Percentiles rank a stretch among this genome's conserved stretches.
phyloP scores from a whole-genome alignment of 306 rosid genomes.

The Prunus davidiana region DNA sequence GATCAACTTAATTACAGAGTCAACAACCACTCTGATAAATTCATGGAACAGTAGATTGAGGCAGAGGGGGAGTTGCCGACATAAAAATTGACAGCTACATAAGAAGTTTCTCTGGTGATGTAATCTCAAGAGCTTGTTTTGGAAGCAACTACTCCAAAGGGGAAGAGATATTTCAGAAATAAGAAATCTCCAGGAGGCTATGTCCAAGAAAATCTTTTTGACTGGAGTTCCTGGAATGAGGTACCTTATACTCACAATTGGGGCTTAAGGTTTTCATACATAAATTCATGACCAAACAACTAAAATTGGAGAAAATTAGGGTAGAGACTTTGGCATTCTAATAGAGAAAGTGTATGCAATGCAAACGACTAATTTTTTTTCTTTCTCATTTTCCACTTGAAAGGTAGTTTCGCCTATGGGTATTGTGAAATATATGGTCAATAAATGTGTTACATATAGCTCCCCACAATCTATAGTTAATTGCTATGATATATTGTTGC shows the following conservation, averaged over 20 bases:
- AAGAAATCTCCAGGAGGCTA: constrained; percentile 9
- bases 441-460: background rate
- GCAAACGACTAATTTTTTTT: too few species aligned
- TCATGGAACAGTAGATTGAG: constrained; percentile 3
- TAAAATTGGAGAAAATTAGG: too few species aligned
- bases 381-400: too few species aligned
- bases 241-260: background rate
- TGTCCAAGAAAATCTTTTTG: constrained; percentile 9
- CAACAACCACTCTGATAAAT: background rate
- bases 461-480: background rate
- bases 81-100: constrained; percentile 6
- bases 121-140: constrained; percentile 25
- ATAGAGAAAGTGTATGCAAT: too few species aligned
- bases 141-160: constrained; percentile 18
- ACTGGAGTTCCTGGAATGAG: constrained; percentile 1
- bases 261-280: too few species aligned
- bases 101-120: constrained; percentile 19
- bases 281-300: too few species aligned
- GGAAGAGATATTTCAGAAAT: constrained; percentile 20
- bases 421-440: too few species aligned
- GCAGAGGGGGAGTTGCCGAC: constrained; percentile 3
- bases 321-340: too few species aligned
- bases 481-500: background rate
- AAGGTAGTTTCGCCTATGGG: too few species aligned
- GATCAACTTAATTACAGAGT: constrained; percentile 10